Percentiles rank a stretch among this genome's conserved stretches.
Conservation (phyloP, 2,329 filamentous ascomycete species). For the Coniosporium tulheliwenetii region DNA sequence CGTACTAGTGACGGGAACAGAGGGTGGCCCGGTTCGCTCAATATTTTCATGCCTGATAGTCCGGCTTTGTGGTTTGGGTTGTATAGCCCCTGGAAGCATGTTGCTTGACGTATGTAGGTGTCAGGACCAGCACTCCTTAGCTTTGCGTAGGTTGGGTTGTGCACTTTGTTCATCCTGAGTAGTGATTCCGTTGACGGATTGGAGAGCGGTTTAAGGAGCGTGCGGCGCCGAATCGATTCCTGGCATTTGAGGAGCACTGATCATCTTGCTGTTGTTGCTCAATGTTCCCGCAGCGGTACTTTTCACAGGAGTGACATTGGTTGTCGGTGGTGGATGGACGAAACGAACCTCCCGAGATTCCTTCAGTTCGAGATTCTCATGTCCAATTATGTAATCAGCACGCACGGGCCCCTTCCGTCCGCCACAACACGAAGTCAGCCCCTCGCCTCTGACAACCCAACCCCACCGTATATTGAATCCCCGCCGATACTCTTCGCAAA, state of each 20-base stretch:
- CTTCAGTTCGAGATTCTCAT: neutral
- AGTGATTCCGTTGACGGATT: neutral
- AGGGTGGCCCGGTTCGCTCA: conserved; percentile 12
- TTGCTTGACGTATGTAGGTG: conserved; percentile 3
- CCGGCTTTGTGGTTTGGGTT: neutral
- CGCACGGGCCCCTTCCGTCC: neutral
- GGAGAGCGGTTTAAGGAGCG: neutral
- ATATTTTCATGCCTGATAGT: conserved; percentile 11
- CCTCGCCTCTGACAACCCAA: neutral
- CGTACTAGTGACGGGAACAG: conserved; percentile 16
- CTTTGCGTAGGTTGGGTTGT: neutral
- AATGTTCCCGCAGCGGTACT: too few species aligned
- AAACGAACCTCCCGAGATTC: neutral
- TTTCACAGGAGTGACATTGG: neutral
- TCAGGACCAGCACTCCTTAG: conserved; percentile 1
- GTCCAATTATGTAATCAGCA: neutral
- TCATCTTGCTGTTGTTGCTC: too few species aligned
- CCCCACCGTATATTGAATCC: neutral
- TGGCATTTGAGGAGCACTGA: too few species aligned
- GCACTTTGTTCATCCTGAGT: neutral
- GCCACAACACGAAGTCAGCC: neutral
- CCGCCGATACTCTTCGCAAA: neutral
- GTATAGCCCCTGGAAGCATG: neutral
- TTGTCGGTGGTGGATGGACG: neutral
- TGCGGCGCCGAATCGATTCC: too few species aligned